Percentiles rank a stretch among this genome's conserved stretches.
Conservation (phyloP, 805 yeast species). For the Candida multigemmis region DNA sequence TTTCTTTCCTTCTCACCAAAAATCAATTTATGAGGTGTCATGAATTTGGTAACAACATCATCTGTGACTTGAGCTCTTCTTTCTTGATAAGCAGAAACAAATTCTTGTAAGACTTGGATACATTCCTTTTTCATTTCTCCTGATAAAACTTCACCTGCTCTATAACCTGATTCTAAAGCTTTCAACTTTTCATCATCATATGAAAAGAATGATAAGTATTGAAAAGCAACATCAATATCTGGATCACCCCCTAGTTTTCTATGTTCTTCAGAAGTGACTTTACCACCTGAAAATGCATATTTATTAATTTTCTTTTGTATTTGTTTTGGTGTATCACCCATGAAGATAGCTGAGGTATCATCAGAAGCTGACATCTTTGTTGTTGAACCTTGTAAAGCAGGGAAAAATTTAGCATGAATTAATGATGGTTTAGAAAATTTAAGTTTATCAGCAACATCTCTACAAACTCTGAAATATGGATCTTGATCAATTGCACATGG, state of each 20-base stretch:
- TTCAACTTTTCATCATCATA: constrained; percentile 79
- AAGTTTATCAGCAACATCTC: constrained; percentile 94
- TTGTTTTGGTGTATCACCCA: constrained; percentile 91
- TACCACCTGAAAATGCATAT: constrained; percentile 94
- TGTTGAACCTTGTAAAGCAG: constrained; percentile 93
- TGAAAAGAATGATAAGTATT: constrained; percentile 81
- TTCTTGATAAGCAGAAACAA: constrained; percentile 76
- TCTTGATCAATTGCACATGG: constrained; percentile 99
- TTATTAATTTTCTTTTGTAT: constrained; percentile 92
- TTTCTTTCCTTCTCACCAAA: constrained; percentile 69
- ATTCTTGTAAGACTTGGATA: constrained; percentile 69
- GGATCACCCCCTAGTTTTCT: constrained; percentile 87
- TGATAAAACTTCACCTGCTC: constrained; percentile 72
- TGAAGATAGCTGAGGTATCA: constrained; percentile 82
- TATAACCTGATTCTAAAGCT: constrained; percentile 55
- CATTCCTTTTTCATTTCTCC: constrained; percentile 92
- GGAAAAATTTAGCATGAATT: constrained; percentile 93
- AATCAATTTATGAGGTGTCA: constrained; percentile 75
- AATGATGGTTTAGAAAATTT: constrained; percentile 86
- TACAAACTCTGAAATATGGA: constrained; percentile 93
- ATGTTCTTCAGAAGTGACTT: constrained; percentile 81
- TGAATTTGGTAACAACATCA: constrained; percentile 53
- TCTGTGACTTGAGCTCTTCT: constrained; percentile 61
- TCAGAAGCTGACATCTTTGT: constrained; percentile 97
- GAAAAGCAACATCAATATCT: constrained; percentile 91